Conservation (phyloP, 345 rosid species). For the Pistacia vera region DNA sequence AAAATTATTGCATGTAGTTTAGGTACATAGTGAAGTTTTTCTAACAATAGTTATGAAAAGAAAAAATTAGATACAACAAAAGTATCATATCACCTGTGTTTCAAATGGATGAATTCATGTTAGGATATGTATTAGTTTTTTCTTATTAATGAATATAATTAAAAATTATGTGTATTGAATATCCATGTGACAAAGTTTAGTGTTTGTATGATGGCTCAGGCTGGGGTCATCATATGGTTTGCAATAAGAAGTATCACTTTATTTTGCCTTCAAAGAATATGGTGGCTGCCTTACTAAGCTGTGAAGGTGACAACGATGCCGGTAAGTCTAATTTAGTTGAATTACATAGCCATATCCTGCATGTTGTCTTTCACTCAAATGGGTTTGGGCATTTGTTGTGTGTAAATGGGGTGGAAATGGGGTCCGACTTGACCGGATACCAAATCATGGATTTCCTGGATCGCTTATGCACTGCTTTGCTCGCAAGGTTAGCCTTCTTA, state of each 20-base stretch:
- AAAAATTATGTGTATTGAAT: too few relatives aligned
- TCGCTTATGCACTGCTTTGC: constrained; percentile 73
- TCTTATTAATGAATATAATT: too few relatives aligned
- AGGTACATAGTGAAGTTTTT: too few relatives aligned
- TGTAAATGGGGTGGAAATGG: constrained; percentile 68
- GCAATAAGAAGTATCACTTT: constrained; percentile 93
- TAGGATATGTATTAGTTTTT: too few relatives aligned
- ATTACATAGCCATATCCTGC: constrained; percentile 61
- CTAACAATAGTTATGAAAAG: too few relatives aligned
- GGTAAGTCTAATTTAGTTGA: constrained; percentile 51
- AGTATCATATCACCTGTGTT: too few relatives aligned
- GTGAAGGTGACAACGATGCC: constrained; percentile 22
- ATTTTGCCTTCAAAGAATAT: constrained; percentile 72
- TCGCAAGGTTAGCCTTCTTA: constrained; percentile 61
- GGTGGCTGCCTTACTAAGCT: constrained; percentile 42
- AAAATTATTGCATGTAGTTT: too few relatives aligned
- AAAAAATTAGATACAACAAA: too few relatives aligned
- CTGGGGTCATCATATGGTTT: constrained; percentile 81
- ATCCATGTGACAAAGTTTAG: not conserved
- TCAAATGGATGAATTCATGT: too few relatives aligned
- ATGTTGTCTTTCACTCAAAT: constrained; percentile 85
- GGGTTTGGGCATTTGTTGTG: constrained; percentile 89
- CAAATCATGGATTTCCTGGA: constrained; percentile 92
- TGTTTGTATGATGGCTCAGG: constrained; percentile 46
- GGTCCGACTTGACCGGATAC: constrained; percentile 66